Base-by-base conservation (phyloP, 306 rosid species). In the Acacia confusa region DNA sequence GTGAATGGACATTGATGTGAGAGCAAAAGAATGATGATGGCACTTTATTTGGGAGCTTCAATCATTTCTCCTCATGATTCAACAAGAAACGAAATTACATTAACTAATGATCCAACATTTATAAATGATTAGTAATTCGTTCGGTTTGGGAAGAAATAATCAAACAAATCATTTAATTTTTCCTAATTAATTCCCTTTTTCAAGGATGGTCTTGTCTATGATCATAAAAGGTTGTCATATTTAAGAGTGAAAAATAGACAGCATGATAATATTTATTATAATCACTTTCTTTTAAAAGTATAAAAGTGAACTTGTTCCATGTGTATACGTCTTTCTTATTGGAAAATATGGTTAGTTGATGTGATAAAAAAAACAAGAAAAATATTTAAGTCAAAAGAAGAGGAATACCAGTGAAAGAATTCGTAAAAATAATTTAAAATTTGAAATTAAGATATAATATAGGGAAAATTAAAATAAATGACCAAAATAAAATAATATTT, bases 11-110 rank as follows among this genome's bases (percentile, higher is more conserved):
- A 44, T 86, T 74, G 85, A 48, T 80, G 68, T n/a, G 72, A 67
- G 24, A 43, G 44, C 24, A 48, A 80, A 72, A 74, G 60, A 61
- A 80, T 83, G 57, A 83, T 86, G 75, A 36, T 40, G 19, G 32
- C 41, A 67, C 86, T 76, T 83, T 22, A 53, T 20, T 22, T 76
- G 71, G 55, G 71, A 7, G 72, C 44, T 76, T 83, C 82, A 71
- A 68, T 86, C 75, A 83, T 79, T 83, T 86, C 84, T 52, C 48
- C 70, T 15, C 48, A 65, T 85, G 77, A 63, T 44, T 52, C 65
- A 48, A 17, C 75, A 30, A 41, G 55, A 68, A 82, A 38, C 63
- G 57, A 12, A 67, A 64, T 14, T 63, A 69, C 76, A 82, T 74
- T 82, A 36, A 24, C 45, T 22, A 57, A 57, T 22, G 63, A 57